Base-by-base conservation (phyloP, 108 stramenopile genomes). In the Discostella stelligeroides region DNA sequence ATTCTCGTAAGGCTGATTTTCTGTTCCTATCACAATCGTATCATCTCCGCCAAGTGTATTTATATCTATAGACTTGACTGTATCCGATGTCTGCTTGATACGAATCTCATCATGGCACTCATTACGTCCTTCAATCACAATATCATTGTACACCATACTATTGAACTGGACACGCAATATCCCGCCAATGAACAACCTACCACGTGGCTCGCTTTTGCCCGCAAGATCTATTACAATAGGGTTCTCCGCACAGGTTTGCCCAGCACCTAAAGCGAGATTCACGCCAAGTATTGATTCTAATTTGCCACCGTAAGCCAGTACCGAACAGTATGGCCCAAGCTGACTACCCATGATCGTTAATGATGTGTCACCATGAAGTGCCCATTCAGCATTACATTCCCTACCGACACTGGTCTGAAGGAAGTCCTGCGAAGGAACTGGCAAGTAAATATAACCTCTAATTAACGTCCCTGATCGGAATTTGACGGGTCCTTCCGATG, bases 61-160 rank as follows among this genome's bases (percentile, higher is more conserved):
- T 21, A 76, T 70, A 21, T 17, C n/a, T n/a, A 76, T 20, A 28
- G 59, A 70, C 23, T 30, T 34, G 10, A 40, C 58, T 1, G 17
- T n/a, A 5, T 14, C 11, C 10, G 43, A 63, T 9, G 68, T 70
- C 13, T 61, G 39, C 1, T 24, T 57, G 13, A 76, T 25, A 62
- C 20, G 68, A 0, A 76, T 68, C 1, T 57, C n/a, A 21, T 76
- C 68, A 20, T 76, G 17, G 68, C 75, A 76, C 14, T 69, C 28
- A 13, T 17, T 38, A 7, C 1, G n/a, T 13, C 17, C 34, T 37
- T 38, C 34, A 6, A 57, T 38, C 15, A 38, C 29, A 15, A 57
- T 17, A 57, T 38, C 29, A 34, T 30, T 57, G 56, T 34, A 34
- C 17, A 34, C n/a, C 17, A n/a, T 5, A 34, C 34, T 38, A 57